These are phyloP conservation scores for Halophytophthora polymorphica DNA, from an alignment of 352 stramenopile genomes.

Conservation along the genomic window DNA sequence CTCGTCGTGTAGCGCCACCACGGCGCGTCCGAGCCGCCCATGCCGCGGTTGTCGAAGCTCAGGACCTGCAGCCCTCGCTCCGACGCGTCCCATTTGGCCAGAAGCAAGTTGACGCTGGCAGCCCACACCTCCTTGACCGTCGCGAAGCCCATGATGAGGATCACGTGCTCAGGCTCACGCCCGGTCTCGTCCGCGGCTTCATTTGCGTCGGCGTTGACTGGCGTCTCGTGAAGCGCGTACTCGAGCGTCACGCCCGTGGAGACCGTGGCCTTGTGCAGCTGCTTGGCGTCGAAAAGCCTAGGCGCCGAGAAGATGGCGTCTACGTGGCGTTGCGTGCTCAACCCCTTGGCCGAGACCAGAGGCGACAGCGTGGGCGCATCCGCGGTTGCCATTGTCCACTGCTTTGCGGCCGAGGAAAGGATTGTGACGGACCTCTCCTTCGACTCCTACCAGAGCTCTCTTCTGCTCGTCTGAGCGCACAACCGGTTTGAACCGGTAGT, in stretches of 20 bases:
- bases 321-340: constrained; percentile 35
- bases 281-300: constrained; percentile 18
- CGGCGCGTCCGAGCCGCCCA: constrained; percentile 32
- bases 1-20: constrained; percentile 47
- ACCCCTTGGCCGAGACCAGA: constrained; percentile 23
- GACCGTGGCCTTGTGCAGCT: constrained; percentile 16
- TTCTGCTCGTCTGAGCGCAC: too few species aligned
- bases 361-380: constrained; percentile 6
- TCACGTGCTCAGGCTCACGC: constrained; percentile 28
- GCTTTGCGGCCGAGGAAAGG: neutral
- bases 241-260: constrained; percentile 43
- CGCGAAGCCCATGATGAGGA: constrained; percentile 56
- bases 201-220: constrained; percentile 10
- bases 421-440: too few species aligned
- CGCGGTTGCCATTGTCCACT: constrained; percentile 7
- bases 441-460: too few species aligned
- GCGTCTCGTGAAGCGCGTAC: constrained; percentile 38
- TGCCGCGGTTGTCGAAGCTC: constrained; percentile 57
- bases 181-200: constrained; percentile 4
- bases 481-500: too few species aligned
- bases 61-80: constrained; percentile 34
- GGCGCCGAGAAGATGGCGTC: constrained; percentile 33
- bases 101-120: constrained; percentile 36
- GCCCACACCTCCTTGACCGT: constrained; percentile 45
- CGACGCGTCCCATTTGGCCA: constrained; percentile 27